Percentiles rank a stretch among this genome's conserved stretches.
Conservation (phyloP, 2,329 filamentous ascomycete species). For the Cordyceps cicadae region DNA sequence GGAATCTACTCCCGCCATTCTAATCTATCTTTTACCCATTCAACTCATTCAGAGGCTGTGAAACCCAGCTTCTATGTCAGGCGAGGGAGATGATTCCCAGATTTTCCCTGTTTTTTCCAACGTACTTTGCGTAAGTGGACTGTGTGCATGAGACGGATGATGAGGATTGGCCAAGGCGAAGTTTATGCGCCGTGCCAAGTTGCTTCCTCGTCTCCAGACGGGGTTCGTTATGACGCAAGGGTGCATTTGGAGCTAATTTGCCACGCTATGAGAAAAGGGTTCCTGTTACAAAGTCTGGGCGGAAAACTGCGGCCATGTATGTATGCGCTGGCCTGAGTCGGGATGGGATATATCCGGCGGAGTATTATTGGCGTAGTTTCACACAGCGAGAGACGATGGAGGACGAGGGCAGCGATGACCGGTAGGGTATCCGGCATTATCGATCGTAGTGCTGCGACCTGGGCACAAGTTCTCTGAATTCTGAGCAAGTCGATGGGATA, state of each 20-base stretch:
- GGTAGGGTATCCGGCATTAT: neutral
- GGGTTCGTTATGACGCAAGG: neutral
- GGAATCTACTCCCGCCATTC: neutral
- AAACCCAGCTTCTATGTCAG: no score
- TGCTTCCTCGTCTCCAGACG: neutral
- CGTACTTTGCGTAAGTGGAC: constrained; percentile 3
- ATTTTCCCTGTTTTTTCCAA: neutral
- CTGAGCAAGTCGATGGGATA: no score
- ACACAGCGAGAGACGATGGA: neutral
- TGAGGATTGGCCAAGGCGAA: neutral
- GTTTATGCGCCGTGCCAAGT: neutral
- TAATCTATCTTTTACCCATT: neutral
- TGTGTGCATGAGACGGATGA: neutral
- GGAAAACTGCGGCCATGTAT: no score
- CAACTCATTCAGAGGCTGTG: neutral
- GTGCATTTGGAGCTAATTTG: neutral
- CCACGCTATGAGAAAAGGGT: neutral
- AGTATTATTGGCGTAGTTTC: neutral
- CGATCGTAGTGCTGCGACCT: neutral
- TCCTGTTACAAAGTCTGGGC: neutral
- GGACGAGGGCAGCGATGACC: neutral
- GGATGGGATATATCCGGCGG: neutral
- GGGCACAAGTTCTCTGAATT: no score
- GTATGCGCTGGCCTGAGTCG: neutral
- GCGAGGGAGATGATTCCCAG: neutral